Evolutionary conservation across 2,329 filamentous ascomycete genomes (phyloP).

Genomic region (Pseudogymnoascus pannorum): DNA sequence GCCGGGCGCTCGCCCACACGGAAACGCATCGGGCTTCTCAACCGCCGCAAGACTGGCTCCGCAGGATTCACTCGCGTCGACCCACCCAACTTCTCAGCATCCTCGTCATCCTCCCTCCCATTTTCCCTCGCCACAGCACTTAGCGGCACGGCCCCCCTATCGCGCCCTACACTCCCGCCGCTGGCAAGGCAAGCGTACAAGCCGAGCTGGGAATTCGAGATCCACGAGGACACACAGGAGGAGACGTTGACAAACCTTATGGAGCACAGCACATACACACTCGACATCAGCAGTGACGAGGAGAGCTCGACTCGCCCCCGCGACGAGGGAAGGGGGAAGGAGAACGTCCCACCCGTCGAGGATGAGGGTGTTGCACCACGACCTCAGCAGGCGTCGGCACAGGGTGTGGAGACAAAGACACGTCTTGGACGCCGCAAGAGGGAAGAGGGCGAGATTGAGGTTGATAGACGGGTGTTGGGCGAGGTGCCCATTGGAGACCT

Average conservation of each 20-base stretch:
- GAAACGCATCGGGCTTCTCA: constrained; percentile 57
- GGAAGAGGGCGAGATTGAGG: constrained; percentile 55
- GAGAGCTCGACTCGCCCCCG: constrained; percentile 46
- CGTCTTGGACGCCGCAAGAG: neutral
- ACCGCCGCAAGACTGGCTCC: constrained; percentile 57
- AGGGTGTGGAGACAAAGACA: constrained; percentile 12
- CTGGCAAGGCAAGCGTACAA: constrained; percentile 31
- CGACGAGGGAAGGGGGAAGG: constrained; percentile 66
- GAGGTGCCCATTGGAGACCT: constrained; percentile 63
- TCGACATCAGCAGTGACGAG: constrained; percentile 88
- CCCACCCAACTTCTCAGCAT: constrained; percentile 52
- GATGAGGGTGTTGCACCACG: constrained; percentile 32
- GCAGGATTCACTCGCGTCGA: constrained; percentile 59
- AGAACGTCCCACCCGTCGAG: constrained; percentile 76
- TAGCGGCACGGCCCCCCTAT: constrained; percentile 63
- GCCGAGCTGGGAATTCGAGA: constrained; percentile 81
- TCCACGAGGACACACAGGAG: constrained; percentile 85
- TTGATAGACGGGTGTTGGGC: constrained; percentile 56
- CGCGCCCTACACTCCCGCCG: constrained; percentile 24
- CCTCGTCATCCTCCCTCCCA: constrained; percentile 42
- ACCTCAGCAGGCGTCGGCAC: constrained; percentile 19
- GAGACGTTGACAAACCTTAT: constrained; percentile 89
- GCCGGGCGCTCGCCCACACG: constrained; percentile 76
- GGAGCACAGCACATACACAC: constrained; percentile 77
- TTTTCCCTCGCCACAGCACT: constrained; percentile 83